A percentile compares a stretch with the other conserved stretches of the same genome.
Evolutionary conservation across 805 yeast species (phyloP).

Genomic region (Scheffersomyces lignosus): DNA sequence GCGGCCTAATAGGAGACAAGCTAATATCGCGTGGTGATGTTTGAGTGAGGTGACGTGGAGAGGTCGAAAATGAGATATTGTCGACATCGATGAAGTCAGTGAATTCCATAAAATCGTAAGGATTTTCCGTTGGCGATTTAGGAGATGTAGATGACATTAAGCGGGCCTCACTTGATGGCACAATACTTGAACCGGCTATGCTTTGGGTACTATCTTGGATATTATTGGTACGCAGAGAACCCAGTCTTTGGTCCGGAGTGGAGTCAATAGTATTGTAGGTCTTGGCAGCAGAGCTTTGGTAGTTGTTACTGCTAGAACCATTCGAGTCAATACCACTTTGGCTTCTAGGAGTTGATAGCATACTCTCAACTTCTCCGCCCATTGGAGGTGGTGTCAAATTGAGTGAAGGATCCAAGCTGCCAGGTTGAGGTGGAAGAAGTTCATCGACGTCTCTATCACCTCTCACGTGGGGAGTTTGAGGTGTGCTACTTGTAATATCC

Average conservation of each 20-base stretch:
- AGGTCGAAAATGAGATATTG: constrained; percentile 29
- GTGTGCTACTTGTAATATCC: background rate
- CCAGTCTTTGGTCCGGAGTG: too few relatives aligned
- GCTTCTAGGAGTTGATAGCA: too few relatives aligned
- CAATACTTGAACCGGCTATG: too few relatives aligned
- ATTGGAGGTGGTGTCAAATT: too few relatives aligned
- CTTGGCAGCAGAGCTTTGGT: constrained; percentile 1
- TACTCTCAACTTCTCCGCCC: too few relatives aligned
- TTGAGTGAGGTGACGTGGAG: constrained; percentile 14
- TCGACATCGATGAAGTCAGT: constrained; percentile 42
- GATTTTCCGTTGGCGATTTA: constrained; percentile 10
- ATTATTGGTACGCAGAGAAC: too few relatives aligned
- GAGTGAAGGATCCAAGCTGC: too few relatives aligned
- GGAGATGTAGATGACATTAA: background rate
- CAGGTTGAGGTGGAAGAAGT: background rate
- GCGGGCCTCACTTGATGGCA: too few relatives aligned
- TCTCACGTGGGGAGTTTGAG: too few relatives aligned
- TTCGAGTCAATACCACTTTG: background rate
- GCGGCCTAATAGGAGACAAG: background rate
- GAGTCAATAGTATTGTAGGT: constrained; percentile 1
- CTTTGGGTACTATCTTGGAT: too few relatives aligned
- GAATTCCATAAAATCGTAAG: constrained; percentile 39
- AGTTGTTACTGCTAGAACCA: background rate
- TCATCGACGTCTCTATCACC: too few relatives aligned
- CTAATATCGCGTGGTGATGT: background rate